Base-by-base conservation (phyloP, 1,139 yeast genomes). In the Wickerhamomyces sp. region DNA sequence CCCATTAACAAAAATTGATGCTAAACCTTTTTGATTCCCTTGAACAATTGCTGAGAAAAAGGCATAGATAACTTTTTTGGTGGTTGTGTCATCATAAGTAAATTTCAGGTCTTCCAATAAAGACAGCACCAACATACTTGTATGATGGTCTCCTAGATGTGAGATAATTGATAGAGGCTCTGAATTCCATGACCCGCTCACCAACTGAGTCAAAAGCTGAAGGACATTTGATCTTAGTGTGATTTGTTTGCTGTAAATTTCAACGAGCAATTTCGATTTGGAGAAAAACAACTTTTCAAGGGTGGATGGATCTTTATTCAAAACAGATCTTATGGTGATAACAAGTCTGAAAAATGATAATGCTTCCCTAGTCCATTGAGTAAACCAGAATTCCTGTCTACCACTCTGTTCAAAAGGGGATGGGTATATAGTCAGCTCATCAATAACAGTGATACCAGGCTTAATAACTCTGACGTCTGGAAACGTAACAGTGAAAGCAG, bases 21-120 rank as follows among this genome's bases (percentile, higher is more conserved):
- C 74, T 24, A 90, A 64, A 1, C 97, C 97, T 56, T 89, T 95
- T 63, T 92, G 97, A 42, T 81, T 77, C 8, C 87, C 81, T 47
- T 75, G 77, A 71, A 86, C 72, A 6, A 87, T 81, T 0, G 89
- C 72, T n/a, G 92, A 74, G 44, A 90, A 76, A 48, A 88, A 85
- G 41, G 75, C 78, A 52, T 85, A 85, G 16, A 86, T 64, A 6
- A 76, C 67, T 20, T 78, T 74, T 42, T 82, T 74, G 31, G 83
- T 65, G 14, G 61, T 62, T 44, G 73, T 75, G 40, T 76, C 76
- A 48, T 78, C 85, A 46, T 81, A 68, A 1, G 76, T 67, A 49
- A 76, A 77, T 26, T 74, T 73, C 48, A 88, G 66, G 46, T 87
- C 90, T 1, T 71, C 55, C 0, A 78, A 72, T 31, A 90, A 59